Evolutionary conservation across 441 rosid species (phyloP).

Genomic region (Erysimum pusillum): DNA sequence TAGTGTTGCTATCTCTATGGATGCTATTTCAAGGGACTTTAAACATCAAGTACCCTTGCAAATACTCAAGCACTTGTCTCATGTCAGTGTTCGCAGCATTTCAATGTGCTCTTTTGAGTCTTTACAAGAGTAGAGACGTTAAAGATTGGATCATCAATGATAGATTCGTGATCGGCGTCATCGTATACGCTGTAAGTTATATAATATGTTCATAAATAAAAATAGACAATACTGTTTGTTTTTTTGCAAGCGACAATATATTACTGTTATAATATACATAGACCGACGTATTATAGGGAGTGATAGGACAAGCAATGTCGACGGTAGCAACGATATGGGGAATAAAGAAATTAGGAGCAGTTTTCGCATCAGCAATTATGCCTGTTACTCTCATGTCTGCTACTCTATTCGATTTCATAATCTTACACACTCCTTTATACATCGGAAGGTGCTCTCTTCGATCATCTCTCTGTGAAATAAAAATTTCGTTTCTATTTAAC

Average conservation of each 20-base stretch:
- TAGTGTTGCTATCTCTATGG: conserved; percentile 60
- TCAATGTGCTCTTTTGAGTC: conserved; percentile 61
- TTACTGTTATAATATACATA: background rate
- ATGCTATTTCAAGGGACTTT: conserved; percentile 63
- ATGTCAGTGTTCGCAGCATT: conserved; percentile 61
- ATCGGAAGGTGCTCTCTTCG: conserved; percentile 41
- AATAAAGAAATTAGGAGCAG: conserved; percentile 47
- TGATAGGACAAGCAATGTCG: conserved; percentile 53
- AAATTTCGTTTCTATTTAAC: background rate
- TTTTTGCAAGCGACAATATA: too few species aligned
- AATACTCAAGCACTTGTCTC: conserved; percentile 68
- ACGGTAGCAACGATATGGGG: conserved; percentile 42
- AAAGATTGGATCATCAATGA: conserved; percentile 61
- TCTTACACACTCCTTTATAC: conserved; percentile 45
- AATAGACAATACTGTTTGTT: too few species aligned
- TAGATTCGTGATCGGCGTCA: conserved; percentile 48
- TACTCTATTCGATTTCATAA: conserved; percentile 45
- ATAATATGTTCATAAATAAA: background rate
- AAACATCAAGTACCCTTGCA: conserved; percentile 58
- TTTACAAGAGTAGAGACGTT: conserved; percentile 46
- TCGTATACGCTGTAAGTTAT: conserved; percentile 58
- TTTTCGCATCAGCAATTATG: conserved; percentile 44
- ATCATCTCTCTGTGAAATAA: background rate
- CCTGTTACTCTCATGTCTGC: conserved; percentile 43
- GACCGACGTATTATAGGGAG: conserved; percentile 52